Evolutionary conservation across 2,329 filamentous ascomycete species (phyloP).

Genomic region (Nigrospora osmanthi): DNA sequence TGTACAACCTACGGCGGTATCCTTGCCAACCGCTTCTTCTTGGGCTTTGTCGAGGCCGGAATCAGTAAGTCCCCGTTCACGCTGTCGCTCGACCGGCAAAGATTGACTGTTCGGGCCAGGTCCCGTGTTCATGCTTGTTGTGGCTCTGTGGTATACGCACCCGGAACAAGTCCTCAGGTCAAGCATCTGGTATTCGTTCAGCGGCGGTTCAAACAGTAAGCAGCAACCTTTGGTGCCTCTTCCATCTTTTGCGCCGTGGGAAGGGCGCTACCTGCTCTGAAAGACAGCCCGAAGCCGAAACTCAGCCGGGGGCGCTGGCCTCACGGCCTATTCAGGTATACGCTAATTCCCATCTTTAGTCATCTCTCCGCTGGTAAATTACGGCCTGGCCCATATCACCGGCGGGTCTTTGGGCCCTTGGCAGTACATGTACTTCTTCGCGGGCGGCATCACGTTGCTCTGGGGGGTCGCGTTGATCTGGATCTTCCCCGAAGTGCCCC

Average conservation of each 20-base stretch:
- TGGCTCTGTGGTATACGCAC: slow-evolving; percentile 30
- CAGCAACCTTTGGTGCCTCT: no score
- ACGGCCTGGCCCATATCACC: slow-evolving; percentile 22
- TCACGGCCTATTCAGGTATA: no score
- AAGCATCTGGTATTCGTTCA: slow-evolving; percentile 28
- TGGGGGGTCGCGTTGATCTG: slow-evolving; percentile 16
- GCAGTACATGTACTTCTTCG: slow-evolving; percentile 27
- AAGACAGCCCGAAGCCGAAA: no score
- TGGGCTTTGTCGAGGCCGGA: slow-evolving; percentile 26
- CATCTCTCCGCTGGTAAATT: slow-evolving; percentile 23
- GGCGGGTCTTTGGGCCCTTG: slow-evolving; percentile 17
- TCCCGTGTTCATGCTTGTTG: slow-evolving; percentile 27
- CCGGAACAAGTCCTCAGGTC: slow-evolving; percentile 27
- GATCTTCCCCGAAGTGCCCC: slow-evolving; percentile 20
- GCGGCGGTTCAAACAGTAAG: slow-evolving; percentile 22
- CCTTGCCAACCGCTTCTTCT: slow-evolving; percentile 25
- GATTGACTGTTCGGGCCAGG: background rate
- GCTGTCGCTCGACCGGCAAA: no score
- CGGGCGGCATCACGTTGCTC: slow-evolving; percentile 19
- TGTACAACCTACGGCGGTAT: slow-evolving; percentile 23
- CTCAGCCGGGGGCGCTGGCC: no score
- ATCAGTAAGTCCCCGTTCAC: slow-evolving; percentile 8
- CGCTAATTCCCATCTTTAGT: slow-evolving; percentile 3
- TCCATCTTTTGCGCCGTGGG: no score
- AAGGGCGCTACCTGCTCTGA: no score